Evolutionary conservation across 2,329 filamentous ascomycete species (phyloP), one percentile per base, ranked within the genome.

Genomic region (Colletotrichum cuscutae): DNA sequence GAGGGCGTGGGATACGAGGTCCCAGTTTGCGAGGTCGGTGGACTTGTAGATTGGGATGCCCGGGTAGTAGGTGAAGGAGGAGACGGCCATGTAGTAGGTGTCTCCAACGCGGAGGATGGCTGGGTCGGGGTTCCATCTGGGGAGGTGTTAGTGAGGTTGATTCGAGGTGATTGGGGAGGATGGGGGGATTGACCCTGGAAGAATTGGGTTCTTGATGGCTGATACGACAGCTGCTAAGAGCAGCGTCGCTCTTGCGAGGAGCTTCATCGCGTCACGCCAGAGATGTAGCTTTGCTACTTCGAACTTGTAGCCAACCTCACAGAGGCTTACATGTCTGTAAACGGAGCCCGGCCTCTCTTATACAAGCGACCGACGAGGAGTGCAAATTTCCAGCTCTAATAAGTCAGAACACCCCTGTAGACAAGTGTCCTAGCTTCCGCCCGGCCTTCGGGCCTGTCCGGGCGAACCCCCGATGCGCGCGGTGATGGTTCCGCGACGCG

Each of bases 21-120:
- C 61, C 67, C 67, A 71, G 37, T 63, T 63, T 4, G 49, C 61
- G 5, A 68, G 76, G 64, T 83, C 79, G 30, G 78, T 78, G 7
- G 81, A 83, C 24, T 78, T 77, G 65, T 80, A 80, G 46, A 80
- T 79, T 60, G 88, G 86, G 0, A 84, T 80, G 30, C 89, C 89
- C 0, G 89, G 84, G 75, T 90, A 91, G 12, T 90, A 86, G 77
- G 90, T 90, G 61, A 74, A 62, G 32, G 65, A 65, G 8, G 64
- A 65, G 22, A 61, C 56, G 54, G 65, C 60, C 61, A 72, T 61
- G 61, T 61, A 68, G 22, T 59, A 69, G 57, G 35, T 69, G 2
- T 72, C 64, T n/a, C 52, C 54, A 1, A 72, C 60, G 12, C 65
- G 65, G 59, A 71, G 67, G 13, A 65, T 71, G 4, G 71, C 67